Conservation (phyloP, 1,139 yeast genomes). For the Blastobotrys malaysiensis region DNA sequence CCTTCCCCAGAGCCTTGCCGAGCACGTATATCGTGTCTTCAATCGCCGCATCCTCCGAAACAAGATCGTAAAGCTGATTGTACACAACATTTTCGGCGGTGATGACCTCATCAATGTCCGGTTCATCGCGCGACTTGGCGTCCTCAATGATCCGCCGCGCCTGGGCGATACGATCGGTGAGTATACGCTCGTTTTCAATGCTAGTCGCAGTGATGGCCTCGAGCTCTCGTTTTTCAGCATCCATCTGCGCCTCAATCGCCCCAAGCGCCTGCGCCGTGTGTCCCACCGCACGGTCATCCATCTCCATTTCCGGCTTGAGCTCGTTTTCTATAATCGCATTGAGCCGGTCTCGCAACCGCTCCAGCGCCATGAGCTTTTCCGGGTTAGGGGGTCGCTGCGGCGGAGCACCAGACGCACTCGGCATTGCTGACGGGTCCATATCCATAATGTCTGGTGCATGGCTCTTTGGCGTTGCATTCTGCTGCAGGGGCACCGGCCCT, state of each 20-base stretch:
- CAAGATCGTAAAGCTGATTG: constrained; percentile 58
- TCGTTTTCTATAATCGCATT: constrained; percentile 14
- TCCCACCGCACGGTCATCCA: constrained; percentile 23
- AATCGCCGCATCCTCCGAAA: constrained; percentile 62
- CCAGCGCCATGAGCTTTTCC: constrained; percentile 29
- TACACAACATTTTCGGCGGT: constrained; percentile 45
- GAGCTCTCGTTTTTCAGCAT: constrained; percentile 29
- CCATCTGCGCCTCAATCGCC: constrained; percentile 28
- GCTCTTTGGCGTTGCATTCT: not conserved
- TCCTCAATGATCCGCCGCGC: constrained; percentile 31
- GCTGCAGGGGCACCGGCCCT: constrained; percentile 2
- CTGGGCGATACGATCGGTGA: constrained; percentile 29
- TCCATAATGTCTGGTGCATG: constrained; percentile 18
- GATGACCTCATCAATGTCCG: constrained; percentile 39
- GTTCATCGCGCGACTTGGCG: constrained; percentile 30
- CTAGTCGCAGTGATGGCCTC: constrained; percentile 27
- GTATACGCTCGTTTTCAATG: constrained; percentile 30
- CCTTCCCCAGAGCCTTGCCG: constrained; percentile 50
- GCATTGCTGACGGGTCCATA: constrained; percentile 7
- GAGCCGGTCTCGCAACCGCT: constrained; percentile 16
- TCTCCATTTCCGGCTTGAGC: constrained; percentile 26
- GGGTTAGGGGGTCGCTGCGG: constrained; percentile 37
- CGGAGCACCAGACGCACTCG: not conserved
- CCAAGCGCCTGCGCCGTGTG: constrained; percentile 25
- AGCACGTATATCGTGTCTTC: constrained; percentile 62